Conservation (phyloP, 2,329 filamentous ascomycete genomes). For the Monosporascus cannonballus region DNA sequence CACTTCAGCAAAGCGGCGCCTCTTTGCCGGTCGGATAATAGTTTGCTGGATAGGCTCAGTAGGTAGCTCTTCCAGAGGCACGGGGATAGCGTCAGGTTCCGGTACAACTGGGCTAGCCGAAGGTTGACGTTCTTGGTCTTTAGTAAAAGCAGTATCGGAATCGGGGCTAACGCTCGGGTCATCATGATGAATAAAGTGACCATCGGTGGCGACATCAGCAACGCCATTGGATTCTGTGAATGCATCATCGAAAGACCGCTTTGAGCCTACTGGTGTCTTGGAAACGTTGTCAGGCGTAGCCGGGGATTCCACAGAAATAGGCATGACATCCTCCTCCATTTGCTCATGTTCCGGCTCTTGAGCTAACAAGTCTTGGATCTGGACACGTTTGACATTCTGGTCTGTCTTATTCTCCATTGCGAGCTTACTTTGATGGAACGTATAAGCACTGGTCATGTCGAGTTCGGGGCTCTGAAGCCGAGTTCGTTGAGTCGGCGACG, state of each 20-base stretch:
- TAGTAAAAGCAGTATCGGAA: no score
- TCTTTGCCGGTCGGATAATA: constrained; percentile 20
- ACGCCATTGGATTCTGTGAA: constrained; percentile 5
- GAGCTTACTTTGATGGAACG: constrained; percentile 24
- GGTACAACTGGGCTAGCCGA: not conserved
- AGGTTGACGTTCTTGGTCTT: not conserved
- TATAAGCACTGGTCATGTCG: constrained; percentile 28
- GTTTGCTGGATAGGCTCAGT: constrained; percentile 1
- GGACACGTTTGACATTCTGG: constrained; percentile 14
- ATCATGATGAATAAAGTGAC: no score
- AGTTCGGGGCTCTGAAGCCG: constrained; percentile 14
- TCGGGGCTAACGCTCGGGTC: no score
- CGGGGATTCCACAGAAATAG: not conserved
- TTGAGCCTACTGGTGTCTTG: constrained; percentile 4
- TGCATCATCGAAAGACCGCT: constrained; percentile 22
- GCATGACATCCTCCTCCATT: not conserved
- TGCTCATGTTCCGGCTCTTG: constrained; percentile 15
- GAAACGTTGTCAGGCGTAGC: not conserved
- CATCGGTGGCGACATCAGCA: not conserved
- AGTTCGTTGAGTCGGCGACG: not conserved
- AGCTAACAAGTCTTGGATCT: constrained; percentile 21
- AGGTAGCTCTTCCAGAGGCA: not conserved
- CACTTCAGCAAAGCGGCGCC: constrained; percentile 22
- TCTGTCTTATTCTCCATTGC: constrained; percentile 6
- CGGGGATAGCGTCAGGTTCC: not conserved